These are phyloP conservation scores for Penicillium crustosum DNA, from an alignment of 2,329 filamentous ascomycete genomes.

Conservation along the genomic window DNA sequence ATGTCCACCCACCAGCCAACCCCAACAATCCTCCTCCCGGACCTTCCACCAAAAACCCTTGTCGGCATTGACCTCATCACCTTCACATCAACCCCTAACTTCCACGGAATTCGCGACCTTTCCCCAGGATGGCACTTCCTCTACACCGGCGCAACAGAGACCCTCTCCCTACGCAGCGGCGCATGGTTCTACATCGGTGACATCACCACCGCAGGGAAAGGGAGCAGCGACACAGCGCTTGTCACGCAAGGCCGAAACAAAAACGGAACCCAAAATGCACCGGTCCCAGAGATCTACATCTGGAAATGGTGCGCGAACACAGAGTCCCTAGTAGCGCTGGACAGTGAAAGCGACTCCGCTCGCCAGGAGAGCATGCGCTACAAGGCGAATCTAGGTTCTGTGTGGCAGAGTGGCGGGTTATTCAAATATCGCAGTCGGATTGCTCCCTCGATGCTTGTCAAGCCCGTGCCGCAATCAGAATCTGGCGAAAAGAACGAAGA, in stretches of 20 bases:
- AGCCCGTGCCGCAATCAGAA: slow-evolving; percentile 26
- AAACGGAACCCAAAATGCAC: not conserved
- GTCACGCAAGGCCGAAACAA: slow-evolving; percentile 18
- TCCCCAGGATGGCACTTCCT: slow-evolving; percentile 61
- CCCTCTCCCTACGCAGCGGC: slow-evolving; percentile 61
- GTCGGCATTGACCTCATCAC: slow-evolving; percentile 58
- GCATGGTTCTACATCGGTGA: slow-evolving; percentile 59
- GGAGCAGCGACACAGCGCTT: slow-evolving; percentile 17
- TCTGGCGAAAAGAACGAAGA: slow-evolving; percentile 3
- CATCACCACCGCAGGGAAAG: slow-evolving; percentile 24
- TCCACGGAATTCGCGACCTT: slow-evolving; percentile 61
- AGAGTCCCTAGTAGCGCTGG: slow-evolving; percentile 39
- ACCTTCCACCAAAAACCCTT: slow-evolving; percentile 48
- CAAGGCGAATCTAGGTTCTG: slow-evolving; percentile 56
- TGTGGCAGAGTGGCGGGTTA: slow-evolving; percentile 54
- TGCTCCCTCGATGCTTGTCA: slow-evolving; percentile 47
- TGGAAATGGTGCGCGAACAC: slow-evolving; percentile 54
- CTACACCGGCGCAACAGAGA: slow-evolving; percentile 59
- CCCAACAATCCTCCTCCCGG: slow-evolving; percentile 46
- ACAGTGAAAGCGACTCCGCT: slow-evolving; percentile 33
- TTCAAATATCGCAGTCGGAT: slow-evolving; percentile 44
- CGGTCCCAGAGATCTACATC: slow-evolving; percentile 48
- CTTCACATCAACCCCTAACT: slow-evolving; percentile 62
- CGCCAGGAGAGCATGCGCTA: slow-evolving; percentile 52
- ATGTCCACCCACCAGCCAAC: slow-evolving; percentile 32